Evolutionary conservation across 805 yeast genomes (phyloP), one percentile per base, ranked within the genome.

Genomic region (Naumovozyma castellii): DNA sequence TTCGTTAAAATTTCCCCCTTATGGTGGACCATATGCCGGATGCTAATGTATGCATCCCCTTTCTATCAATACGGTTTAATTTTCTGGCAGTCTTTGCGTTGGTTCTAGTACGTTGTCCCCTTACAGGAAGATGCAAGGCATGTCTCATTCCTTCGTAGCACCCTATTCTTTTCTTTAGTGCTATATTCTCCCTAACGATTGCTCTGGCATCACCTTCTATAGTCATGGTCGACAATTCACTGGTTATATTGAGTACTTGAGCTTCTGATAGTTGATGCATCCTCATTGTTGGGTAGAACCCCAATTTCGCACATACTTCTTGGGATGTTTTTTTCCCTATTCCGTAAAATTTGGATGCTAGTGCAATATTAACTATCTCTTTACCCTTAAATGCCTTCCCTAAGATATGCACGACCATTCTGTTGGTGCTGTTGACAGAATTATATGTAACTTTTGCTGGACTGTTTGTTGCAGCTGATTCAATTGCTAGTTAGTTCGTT

Each of bases 191-290:
- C 52, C 82, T 75, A 19, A 86, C 71, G 45, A 81, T 71, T 34
- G 87, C 85, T 52, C 79, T 68, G 48, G 84, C 76, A 48, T 75
- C 81, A 37, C 86, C 85, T 56, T 88, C 97, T 37, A 90, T 82
- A 9, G 84, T 76, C 72, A 84, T 71, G 32, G 77, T 81, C 1
- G 94, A 76, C 36, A 92, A 69, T 59, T 92, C 96, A 59, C 87
- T 90, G 30, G 95, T 82, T 34, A 92, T 69, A 28, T 83, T 76
- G 75, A 90, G 73, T 34, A 87, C 72, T 53, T 87, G 94, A 19
- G 86, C 84, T 63, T 92, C 97, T 20, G 82, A 69, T 30, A 92
- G 73, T 63, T 92, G 95, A 59, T 84, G 92, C 84, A 88, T 81
- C 65, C 95, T 77, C 94, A 90, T 88, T 58, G 74, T 70, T 35